Conservation (phyloP, 75 land plant genomes). For the Sequoiadendron giganteum region DNA sequence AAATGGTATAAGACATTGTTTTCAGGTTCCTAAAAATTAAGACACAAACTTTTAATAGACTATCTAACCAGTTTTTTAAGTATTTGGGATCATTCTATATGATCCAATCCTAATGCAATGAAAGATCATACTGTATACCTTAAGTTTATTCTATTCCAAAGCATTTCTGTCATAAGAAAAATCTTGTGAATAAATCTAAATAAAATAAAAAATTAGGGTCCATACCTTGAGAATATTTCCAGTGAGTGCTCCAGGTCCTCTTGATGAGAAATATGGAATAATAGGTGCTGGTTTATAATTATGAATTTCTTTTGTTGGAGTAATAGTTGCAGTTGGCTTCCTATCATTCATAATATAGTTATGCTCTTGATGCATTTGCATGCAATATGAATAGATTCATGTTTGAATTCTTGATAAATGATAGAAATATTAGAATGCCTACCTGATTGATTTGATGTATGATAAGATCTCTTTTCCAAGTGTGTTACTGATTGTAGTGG, state of each 20-base stretch:
- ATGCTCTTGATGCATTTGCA: too few species aligned
- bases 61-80: too few species aligned
- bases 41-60: too few species aligned
- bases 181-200: not conserved
- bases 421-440: not conserved
- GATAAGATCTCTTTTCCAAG: conserved; percentile 30
- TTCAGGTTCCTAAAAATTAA: too few species aligned
- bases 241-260: conserved; percentile 58
- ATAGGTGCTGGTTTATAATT: conserved; percentile 63
- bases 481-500: conserved; percentile 27
- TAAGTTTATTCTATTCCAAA: not conserved
- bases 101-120: too few species aligned
- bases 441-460: conserved; percentile 68
- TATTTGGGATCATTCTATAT: too few species aligned
- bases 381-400: not conserved
- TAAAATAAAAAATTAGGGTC: not conserved
- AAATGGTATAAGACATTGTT: too few species aligned
- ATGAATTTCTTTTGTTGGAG: conserved; percentile 28
- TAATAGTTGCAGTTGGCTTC: conserved; percentile 59
- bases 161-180: not conserved
- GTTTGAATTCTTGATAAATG: not conserved
- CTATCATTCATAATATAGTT: conserved; percentile 16
- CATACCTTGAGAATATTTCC: conserved; percentile 69
- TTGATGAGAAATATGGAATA: conserved; percentile 64
- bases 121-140: too few species aligned